Conservation (phyloP, 139 green algal genomes). For the Bryopsis sp. region DNA sequence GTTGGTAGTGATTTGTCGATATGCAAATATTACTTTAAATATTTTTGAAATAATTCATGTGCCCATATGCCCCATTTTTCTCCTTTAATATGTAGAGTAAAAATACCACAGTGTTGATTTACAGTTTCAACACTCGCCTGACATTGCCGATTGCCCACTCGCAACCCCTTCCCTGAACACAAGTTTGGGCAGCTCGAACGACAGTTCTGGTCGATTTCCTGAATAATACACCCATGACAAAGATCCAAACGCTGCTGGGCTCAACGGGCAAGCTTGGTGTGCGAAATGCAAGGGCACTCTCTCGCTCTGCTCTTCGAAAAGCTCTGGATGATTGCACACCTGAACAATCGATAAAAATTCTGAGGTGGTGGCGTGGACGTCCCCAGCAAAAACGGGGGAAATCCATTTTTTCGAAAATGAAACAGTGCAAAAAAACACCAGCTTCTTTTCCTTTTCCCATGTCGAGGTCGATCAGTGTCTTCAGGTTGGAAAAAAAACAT, state of each 20-base stretch:
- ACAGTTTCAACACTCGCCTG: no score
- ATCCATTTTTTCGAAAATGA: no score
- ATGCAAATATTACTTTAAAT: no score
- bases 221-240: constrained; percentile 21
- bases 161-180: constrained; percentile 1
- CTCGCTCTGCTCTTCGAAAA: constrained; percentile 62
- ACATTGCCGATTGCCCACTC: not conserved
- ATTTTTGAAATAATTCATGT: no score
- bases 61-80: no score
- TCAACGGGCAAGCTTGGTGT: constrained; percentile 11
- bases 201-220: not conserved
- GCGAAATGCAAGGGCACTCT: constrained; percentile 38
- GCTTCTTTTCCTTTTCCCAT: not conserved
- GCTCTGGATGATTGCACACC: constrained; percentile 86
- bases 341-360: no score
- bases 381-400: no score
- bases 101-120: no score
- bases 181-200: not conserved
- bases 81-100: no score
- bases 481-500: no score
- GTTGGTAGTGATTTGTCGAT: no score
- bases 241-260: constrained; percentile 25
- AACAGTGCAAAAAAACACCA: not conserved
- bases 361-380: constrained; percentile 14
- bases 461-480: no score